Evolutionary conservation across 306 rosid species (phyloP).

Genomic region (Biancaea sappan): DNA sequence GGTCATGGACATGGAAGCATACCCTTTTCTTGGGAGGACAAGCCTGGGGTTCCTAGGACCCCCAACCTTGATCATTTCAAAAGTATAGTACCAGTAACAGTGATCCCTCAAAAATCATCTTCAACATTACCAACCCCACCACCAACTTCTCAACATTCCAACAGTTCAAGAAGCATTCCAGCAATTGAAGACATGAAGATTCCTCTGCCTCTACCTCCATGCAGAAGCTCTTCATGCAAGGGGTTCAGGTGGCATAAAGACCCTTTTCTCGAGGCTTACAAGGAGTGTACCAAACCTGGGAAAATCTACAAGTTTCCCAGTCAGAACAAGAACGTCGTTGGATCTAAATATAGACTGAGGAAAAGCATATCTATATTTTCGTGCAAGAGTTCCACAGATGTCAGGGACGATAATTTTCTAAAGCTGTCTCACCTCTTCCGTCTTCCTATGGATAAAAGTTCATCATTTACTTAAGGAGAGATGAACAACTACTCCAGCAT

Average conservation of each 20-base stretch:
- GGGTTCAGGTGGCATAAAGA: slow-evolving; percentile 57
- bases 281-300: slow-evolving; percentile 66
- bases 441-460: slow-evolving; percentile 27
- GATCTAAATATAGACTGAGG: slow-evolving; percentile 23
- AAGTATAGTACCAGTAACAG: slow-evolving; percentile 4
- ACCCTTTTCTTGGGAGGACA: slow-evolving; percentile 86
- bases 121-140: slow-evolving; percentile 22
- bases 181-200: slow-evolving; percentile 39
- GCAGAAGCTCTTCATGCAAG: slow-evolving; percentile 60
- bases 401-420: slow-evolving; percentile 44
- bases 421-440: slow-evolving; percentile 48
- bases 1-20: slow-evolving; percentile 75
- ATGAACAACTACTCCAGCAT: slow-evolving; percentile 39
- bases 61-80: not conserved
- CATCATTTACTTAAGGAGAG: too few relatives aligned
- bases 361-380: slow-evolving; percentile 54
- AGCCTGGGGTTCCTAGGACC: slow-evolving; percentile 67
- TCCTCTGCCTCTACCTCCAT: slow-evolving; percentile 60
- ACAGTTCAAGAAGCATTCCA: too few relatives aligned
- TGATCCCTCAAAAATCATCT: slow-evolving; percentile 10
- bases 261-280: slow-evolving; percentile 82
- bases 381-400: slow-evolving; percentile 60
- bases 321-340: slow-evolving; percentile 38
- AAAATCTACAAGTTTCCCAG: slow-evolving; percentile 5
- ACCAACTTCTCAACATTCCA: too few relatives aligned